Base-by-base conservation (phyloP, 2,329 filamentous ascomycete species). In the Aspergillus sp. region DNA sequence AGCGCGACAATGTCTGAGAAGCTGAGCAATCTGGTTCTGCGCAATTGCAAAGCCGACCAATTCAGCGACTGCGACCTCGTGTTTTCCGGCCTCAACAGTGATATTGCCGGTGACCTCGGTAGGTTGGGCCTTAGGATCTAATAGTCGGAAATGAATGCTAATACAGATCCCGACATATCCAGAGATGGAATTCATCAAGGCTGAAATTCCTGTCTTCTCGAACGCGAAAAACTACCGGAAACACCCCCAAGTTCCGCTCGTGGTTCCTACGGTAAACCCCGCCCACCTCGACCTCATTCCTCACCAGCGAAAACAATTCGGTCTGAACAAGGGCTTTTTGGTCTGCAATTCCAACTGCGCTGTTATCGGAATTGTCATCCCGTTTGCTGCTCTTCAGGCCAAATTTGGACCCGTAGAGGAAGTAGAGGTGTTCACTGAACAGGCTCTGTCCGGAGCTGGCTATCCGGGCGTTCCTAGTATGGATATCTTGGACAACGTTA, bases 281-380 rank as follows among this genome's bases (percentile, higher is more conserved):
- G 78, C 85, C 43, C 93, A 98, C 76, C 84, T 97, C 68, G 85
- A 89, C 70, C 83, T 97, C 60, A 93, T 98, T 71, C 88, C 89
- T n/a, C 88, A 96, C 76, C 93, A 98, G 79, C 85, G 90, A 61
- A 82, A 85, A 70, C 82, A 89, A 43, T 85, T 89, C 74, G 80
- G 80, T 26, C 81, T 96, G 44, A 80, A 89, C 61, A 92, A 90
- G 77, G 95, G 95, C 22, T 96, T 98, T 80, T 80, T 98, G 38
- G 91, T 97, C 59, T 98, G 93, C 84, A 98, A 98, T 81, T 96
- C 91, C 64, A 98, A 98, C 80, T 99, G 95, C 78, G 93, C 93
- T 56, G 93, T 97, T 70, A 96, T 98, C 68, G 93, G 93, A 48
- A 86, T 98, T 57, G 93, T 97, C 60, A 96, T 96, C 62, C 95